These are phyloP conservation scores for Cryptococcus hybrid DNA, from an alignment of 1,284 basidiomycete genomes.

Conservation along the genomic window DNA sequence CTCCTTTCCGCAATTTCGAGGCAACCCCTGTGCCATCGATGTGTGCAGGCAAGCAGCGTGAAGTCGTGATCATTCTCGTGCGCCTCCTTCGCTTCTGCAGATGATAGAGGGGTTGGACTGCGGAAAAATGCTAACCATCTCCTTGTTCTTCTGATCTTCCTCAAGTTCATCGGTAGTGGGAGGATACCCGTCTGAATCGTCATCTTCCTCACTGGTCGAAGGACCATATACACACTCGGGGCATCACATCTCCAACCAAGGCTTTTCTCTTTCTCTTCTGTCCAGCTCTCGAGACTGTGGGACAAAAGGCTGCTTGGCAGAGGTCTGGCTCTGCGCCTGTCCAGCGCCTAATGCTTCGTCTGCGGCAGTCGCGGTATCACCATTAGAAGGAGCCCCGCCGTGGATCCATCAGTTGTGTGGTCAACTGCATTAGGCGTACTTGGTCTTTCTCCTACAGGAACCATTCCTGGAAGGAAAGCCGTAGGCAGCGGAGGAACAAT, in stretches of 20 bases:
- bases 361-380: neutral
- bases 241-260: slow-evolving; percentile 47
- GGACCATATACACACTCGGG: slow-evolving; percentile 33
- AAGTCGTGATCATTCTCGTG: slow-evolving; percentile 12
- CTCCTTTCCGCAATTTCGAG: slow-evolving; percentile 30
- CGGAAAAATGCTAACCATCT: slow-evolving; percentile 35
- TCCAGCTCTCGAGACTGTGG: slow-evolving; percentile 38
- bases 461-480: neutral
- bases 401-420: neutral
- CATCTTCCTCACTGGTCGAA: slow-evolving; percentile 16
- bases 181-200: slow-evolving; percentile 15
- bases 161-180: neutral
- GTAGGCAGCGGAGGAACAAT: neutral
- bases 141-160: slow-evolving; percentile 18
- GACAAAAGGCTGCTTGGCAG: slow-evolving; percentile 11
- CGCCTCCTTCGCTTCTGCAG: neutral
- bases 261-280: slow-evolving; percentile 29
- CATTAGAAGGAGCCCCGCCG: neutral
- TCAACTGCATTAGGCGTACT: neutral
- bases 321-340: neutral
- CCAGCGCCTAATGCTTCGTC: neutral
- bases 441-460: neutral
- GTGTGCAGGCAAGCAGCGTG: slow-evolving; percentile 30
- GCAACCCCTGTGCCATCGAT: slow-evolving; percentile 40
- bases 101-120: slow-evolving; percentile 17